Evolutionary conservation across 2,329 filamentous ascomycete genomes (phyloP).

Genomic region (Pestalotiopsis sp.): DNA sequence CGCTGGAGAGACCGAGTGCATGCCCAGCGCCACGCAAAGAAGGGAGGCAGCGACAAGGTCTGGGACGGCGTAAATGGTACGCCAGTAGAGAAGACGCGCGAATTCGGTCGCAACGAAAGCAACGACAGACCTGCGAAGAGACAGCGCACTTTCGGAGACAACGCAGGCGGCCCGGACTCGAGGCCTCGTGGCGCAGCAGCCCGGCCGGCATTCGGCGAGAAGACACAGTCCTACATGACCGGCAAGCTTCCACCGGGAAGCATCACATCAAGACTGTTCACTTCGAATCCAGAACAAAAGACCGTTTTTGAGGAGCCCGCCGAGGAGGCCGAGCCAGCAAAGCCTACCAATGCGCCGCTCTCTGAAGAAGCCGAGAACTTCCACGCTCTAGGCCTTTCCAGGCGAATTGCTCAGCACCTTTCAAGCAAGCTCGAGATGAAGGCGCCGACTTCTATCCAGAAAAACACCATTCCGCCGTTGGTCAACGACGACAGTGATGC

Average conservation of each 20-base stretch:
- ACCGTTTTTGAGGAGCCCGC: constrained; percentile 58
- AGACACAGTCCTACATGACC: constrained; percentile 33
- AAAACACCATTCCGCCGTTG: constrained; percentile 81
- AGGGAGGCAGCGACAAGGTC: constrained; percentile 24
- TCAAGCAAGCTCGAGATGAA: constrained; percentile 85
- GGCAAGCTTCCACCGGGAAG: constrained; percentile 39
- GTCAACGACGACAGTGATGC: constrained; percentile 83
- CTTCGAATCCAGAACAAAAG: constrained; percentile 78
- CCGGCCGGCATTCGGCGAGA: constrained; percentile 19
- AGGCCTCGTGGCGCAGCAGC: constrained; percentile 15
- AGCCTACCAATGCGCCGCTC: constrained; percentile 89
- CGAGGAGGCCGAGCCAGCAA: constrained; percentile 55
- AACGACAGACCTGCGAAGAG: constrained; percentile 44
- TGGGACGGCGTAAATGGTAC: constrained; percentile 32
- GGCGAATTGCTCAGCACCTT: constrained; percentile 79
- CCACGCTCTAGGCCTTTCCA: constrained; percentile 80
- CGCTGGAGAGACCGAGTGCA: constrained; percentile 87
- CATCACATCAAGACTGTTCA: constrained; percentile 84
- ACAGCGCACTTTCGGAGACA: constrained; percentile 39
- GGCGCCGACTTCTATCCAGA: constrained; percentile 92
- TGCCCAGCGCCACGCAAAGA: constrained; percentile 66
- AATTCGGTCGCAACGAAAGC: constrained; percentile 19
- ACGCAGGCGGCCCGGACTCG: not conserved
- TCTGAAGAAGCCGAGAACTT: constrained; percentile 85
- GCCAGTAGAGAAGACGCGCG: constrained; percentile 28